A percentile compares a stretch with the other conserved stretches of the same genome.
Evolutionary conservation across 2,329 filamentous ascomycete species (phyloP).

Genomic region (Macrophomina phaseolina): DNA sequence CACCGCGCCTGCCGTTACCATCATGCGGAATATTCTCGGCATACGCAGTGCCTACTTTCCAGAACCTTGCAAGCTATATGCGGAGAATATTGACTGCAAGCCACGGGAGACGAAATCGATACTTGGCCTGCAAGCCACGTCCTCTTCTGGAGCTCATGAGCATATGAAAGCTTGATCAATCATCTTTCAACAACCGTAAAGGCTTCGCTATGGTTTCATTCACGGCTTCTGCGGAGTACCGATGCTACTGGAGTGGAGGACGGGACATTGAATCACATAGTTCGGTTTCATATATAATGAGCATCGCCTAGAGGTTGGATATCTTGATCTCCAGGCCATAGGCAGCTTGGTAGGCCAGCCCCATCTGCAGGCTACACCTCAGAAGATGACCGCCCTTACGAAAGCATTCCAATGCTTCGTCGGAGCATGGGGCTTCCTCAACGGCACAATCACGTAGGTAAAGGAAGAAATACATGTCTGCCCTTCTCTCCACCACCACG

Average conservation of each 20-base stretch:
- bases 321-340: too few species aligned
- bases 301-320: too few species aligned
- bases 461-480: not conserved
- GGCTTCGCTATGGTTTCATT: not conserved
- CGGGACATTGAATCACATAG: too few species aligned
- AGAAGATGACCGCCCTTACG: too few species aligned
- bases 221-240: not conserved
- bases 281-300: too few species aligned
- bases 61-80: not conserved
- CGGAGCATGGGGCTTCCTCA: constrained; percentile 11
- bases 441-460: not conserved
- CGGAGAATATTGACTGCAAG: constrained; percentile 4
- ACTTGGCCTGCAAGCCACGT: not conserved
- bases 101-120: not conserved
- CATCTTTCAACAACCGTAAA: not conserved
- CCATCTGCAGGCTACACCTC: too few species aligned
- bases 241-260: not conserved
- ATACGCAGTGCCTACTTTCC: not conserved
- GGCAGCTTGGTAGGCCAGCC: too few species aligned
- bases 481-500: too few species aligned
- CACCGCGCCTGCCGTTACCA: not conserved
- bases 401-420: constrained; percentile 10
- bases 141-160: not conserved
- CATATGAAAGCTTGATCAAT: not conserved
- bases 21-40: not conserved